Percentiles rank a stretch among this genome's conserved stretches.
These are phyloP conservation scores for Rugosomyces carneus DNA, from an alignment of 1,284 basidiomycete genomes.

Conservation along the genomic window DNA sequence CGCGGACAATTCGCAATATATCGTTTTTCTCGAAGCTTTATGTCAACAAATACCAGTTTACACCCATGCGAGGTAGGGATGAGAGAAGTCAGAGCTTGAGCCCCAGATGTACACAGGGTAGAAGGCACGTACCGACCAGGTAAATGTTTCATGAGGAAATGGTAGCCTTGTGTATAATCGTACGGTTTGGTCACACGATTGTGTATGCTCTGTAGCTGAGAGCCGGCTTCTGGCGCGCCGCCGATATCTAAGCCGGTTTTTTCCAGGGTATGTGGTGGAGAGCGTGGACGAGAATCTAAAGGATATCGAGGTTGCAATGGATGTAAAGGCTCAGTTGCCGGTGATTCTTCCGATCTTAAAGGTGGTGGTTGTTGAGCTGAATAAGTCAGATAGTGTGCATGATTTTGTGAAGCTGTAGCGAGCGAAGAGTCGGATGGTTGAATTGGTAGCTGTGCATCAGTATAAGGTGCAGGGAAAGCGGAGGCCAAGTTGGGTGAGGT, in stretches of 20 bases:
- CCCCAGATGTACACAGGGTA: conserved; percentile 30
- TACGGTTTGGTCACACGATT: conserved; percentile 74
- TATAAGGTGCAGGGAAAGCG: conserved; percentile 27
- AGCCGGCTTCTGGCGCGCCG: conserved; percentile 28
- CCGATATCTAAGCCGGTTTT: conserved; percentile 20
- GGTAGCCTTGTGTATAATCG: conserved; percentile 92
- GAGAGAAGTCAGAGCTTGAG: conserved; percentile 35
- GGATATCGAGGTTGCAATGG: conserved; percentile 46
- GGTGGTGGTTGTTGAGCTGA: conserved; percentile 35
- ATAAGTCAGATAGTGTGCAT: conserved; percentile 38
- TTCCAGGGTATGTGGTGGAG: conserved; percentile 29
- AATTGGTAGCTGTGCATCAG: conserved; percentile 33
- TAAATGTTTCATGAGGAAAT: conserved; percentile 90
- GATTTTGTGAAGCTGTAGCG: conserved; percentile 24
- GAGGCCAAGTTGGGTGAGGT: conserved; percentile 33
- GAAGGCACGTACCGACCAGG: conserved; percentile 65
- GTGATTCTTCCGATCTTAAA: conserved; percentile 13
- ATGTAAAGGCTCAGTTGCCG: conserved; percentile 27
- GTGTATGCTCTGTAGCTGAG: conserved; percentile 61
- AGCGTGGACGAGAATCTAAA: conserved; percentile 36
- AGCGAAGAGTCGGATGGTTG: conserved; percentile 23
- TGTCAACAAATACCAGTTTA: conserved; percentile 6
- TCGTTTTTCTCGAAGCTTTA: conserved; percentile 92
- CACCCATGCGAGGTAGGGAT: conserved; percentile 11
- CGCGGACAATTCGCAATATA: conserved; percentile 89